phyloP scores from a whole-genome alignment of 371 early-diverging fungal genomes.

The Mucor piriformis region DNA sequence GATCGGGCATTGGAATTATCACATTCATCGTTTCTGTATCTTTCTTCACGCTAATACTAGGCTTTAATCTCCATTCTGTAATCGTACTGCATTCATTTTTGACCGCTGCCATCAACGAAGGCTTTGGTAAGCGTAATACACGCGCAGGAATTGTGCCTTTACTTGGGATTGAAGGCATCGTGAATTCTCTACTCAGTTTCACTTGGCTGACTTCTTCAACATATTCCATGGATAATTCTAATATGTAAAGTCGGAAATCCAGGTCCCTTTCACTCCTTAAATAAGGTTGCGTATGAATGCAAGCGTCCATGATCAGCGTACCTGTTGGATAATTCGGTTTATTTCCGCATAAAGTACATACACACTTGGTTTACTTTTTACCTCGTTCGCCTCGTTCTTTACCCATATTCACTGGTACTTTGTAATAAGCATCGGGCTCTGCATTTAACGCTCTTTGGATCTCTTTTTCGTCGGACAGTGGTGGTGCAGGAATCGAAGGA shows the following conservation, averaged over 20 bases:
- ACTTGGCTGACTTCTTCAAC: constrained; percentile 62
- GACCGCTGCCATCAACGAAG: constrained; percentile 15
- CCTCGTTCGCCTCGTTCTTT: constrained; percentile 30
- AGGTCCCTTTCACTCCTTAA: constrained; percentile 55
- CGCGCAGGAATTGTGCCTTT: constrained; percentile 68
- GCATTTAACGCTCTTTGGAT: constrained; percentile 66
- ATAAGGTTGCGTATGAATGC: constrained; percentile 65
- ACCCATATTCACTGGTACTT: constrained; percentile 69
- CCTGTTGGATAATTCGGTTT: not conserved
- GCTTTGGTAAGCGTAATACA: constrained; percentile 58
- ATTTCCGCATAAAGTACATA: too few relatives aligned
- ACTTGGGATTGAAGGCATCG: constrained; percentile 58
- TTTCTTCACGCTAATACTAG: constrained; percentile 13
- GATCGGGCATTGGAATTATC: constrained; percentile 37
- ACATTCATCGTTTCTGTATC: constrained; percentile 28
- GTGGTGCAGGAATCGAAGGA: constrained; percentile 68
- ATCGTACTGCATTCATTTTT: not conserved
- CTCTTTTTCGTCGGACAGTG: constrained; percentile 62
- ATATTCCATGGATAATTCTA: constrained; percentile 69
- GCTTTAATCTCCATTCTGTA: not conserved
- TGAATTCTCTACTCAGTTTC: constrained; percentile 59
- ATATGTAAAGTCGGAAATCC: constrained; percentile 66
- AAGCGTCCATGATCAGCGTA: constrained; percentile 62
- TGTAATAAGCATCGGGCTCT: constrained; percentile 61
- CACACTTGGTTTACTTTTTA: too few relatives aligned